Percentiles rank a stretch among this genome's conserved stretches.
phyloP scores from a whole-genome alignment of 176 grass and related monocot species.

The Triticum urartu region DNA sequence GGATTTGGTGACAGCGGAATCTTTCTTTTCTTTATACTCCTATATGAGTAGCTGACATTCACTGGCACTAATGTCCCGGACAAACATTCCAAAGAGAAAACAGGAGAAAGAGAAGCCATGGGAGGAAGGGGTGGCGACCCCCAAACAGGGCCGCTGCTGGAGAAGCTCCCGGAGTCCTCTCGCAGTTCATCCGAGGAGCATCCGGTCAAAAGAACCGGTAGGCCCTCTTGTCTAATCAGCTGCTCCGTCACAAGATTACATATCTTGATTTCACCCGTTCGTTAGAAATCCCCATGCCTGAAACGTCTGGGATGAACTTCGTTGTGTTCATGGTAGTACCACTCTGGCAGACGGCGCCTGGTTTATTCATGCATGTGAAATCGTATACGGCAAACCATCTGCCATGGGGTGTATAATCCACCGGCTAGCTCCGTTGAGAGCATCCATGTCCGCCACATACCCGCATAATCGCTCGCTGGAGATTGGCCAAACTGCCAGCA shows the following conservation, averaged over 20 bases:
- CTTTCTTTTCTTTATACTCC: background rate
- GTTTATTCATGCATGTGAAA: background rate
- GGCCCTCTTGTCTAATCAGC: background rate
- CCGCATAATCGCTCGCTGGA: background rate
- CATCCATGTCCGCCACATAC: background rate
- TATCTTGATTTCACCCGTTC: background rate
- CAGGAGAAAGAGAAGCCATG: conserved; percentile 11
- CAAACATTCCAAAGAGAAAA: background rate
- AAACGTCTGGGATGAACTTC: background rate
- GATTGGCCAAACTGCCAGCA: background rate
- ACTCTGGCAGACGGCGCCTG: no score
- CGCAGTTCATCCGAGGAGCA: conserved; percentile 1
- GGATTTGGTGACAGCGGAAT: background rate
- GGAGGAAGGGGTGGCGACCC: background rate
- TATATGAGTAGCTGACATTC: background rate
- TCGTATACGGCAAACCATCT: background rate
- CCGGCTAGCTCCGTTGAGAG: background rate
- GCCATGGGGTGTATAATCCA: background rate
- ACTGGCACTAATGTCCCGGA: background rate
- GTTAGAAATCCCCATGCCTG: background rate
- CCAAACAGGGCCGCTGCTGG: conserved; percentile 8
- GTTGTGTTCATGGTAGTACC: background rate
- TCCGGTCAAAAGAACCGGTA: conserved; percentile 35
- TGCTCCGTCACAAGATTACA: background rate
- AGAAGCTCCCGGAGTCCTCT: conserved; percentile 24